Evolutionary conservation across 2,329 filamentous ascomycete genomes (phyloP), one percentile per base, ranked within the genome.

Genomic region (Epichloe elymi): DNA sequence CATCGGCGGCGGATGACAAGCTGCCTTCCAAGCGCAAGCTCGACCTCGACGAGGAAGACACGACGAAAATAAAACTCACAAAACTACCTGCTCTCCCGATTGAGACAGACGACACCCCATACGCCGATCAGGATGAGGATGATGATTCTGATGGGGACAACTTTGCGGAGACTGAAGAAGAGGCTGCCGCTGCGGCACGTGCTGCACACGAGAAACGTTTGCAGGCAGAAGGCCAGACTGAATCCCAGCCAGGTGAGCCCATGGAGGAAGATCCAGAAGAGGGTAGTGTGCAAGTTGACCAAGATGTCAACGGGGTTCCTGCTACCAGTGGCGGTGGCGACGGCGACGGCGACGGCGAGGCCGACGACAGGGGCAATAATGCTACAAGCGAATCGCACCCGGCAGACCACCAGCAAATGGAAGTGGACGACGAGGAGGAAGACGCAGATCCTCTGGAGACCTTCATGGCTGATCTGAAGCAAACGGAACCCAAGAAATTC

Each of bases 381-480:
- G 15, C 41, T 23, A 12, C 42, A 26, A 35, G 33, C 10, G 43
- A 40, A 35, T 23, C 26, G 3, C 49, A 26, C 20, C 39, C 36
- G 30, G 49, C 26, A 36, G 62, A 56, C 17, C 74, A 76, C 36
- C 61, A 69, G 36, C 83, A 82, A 36, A 83, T 83, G 78, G 74
- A 81, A 30, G 68, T 80, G 53, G 80, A 82, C 57, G 82, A 87
- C 53, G 86, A 89, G 11, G 65, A 68, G 51, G 67, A 69, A 35
- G 75, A 89, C 44, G 70, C 93, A 37, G 93, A 98, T 65, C 88
- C 93, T 7, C 73, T 98, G 38, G 93, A 98, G 70, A 91, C 89
- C n/a, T 98, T 94, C 71, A 98, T 98, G 93, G 85, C 82, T 49
- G 80, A 78, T 54, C 73, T 82, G 15, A 74, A 76, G 50, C 67